Conservation (phyloP, 225 moss, liverwort and hornwort species). For the Sphagnum tenellum region DNA sequence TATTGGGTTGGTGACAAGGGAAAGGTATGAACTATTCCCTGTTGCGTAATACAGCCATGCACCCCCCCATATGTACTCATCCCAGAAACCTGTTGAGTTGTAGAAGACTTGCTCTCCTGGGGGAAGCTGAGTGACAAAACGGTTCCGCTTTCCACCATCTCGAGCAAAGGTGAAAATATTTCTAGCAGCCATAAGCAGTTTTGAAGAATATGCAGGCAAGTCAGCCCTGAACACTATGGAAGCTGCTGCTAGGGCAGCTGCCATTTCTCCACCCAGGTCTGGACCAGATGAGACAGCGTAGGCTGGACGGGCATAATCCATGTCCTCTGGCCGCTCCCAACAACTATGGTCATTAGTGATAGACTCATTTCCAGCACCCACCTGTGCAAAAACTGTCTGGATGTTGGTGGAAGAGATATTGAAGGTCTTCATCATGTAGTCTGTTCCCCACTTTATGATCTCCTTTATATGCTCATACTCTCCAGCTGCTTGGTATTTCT, state of each 20-base stretch:
- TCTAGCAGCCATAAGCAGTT: conserved; percentile 47
- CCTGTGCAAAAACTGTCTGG: conserved; percentile 56
- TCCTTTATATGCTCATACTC: conserved; percentile 41
- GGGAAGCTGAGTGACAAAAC: conserved; percentile 30
- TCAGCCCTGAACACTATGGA: conserved; percentile 62
- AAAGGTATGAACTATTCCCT: conserved; percentile 39
- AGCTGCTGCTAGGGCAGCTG: conserved; percentile 89
- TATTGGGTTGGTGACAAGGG: conserved; percentile 33
- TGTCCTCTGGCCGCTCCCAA: conserved; percentile 82
- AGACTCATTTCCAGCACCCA: conserved; percentile 54
- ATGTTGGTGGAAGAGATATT: conserved; percentile 34
- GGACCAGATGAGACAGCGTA: conserved; percentile 36
- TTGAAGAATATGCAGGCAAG: conserved; percentile 46
- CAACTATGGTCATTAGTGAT: conserved; percentile 54
- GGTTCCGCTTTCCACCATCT: conserved; percentile 21
- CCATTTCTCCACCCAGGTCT: conserved; percentile 78
- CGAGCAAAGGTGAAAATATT: conserved; percentile 59
- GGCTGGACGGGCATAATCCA: conserved; percentile 44
- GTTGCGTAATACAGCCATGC: conserved; percentile 90
- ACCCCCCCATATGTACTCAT: conserved; percentile 91
- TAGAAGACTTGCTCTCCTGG: conserved; percentile 27
- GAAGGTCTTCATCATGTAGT: conserved; percentile 66
- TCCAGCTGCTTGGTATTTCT: conserved; percentile 38
- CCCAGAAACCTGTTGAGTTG: conserved; percentile 80
- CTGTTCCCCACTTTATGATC: conserved; percentile 61